Conservation (phyloP, 768 basidiomycete species). For the Mycena sanguinolenta region DNA sequence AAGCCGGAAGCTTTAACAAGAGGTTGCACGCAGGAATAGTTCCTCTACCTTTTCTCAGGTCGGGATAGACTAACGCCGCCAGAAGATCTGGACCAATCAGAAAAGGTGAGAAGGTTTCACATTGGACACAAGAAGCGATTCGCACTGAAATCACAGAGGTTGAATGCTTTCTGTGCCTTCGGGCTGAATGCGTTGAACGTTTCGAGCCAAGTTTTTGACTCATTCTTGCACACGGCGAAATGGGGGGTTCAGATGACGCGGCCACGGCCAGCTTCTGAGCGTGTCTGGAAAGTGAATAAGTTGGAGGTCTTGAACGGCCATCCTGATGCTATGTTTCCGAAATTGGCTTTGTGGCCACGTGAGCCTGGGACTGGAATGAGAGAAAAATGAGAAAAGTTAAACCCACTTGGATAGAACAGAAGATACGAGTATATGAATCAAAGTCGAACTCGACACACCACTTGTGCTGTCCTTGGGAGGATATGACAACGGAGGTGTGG, state of each 20-base stretch:
- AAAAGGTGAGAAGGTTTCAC: neutral
- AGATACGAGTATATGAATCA: no score
- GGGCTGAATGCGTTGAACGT: constrained; percentile 42
- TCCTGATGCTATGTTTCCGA: no score
- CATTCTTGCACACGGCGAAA: constrained; percentile 15
- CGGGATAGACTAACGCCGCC: constrained; percentile 54
- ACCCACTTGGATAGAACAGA: no score
- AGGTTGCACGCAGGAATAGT: neutral
- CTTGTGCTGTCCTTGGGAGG: no score
- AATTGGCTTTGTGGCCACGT: no score
- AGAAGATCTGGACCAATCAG: constrained; percentile 46
- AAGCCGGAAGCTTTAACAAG: constrained; percentile 24
- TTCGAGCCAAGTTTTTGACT: constrained; percentile 44
- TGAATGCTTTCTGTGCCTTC: constrained; percentile 43
- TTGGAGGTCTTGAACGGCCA: no score
- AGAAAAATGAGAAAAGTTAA: no score
- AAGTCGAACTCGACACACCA: no score
- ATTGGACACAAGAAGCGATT: constrained; percentile 1
- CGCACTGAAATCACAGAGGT: constrained; percentile 55
- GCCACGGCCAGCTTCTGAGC: neutral
- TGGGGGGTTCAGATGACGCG: neutral
- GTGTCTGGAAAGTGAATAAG: neutral
- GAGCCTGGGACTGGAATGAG: no score
- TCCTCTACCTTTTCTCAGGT: constrained; percentile 46
- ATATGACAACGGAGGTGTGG: no score